Conservation (phyloP, 305 asterid genomes). For the Lippia alba region DNA sequence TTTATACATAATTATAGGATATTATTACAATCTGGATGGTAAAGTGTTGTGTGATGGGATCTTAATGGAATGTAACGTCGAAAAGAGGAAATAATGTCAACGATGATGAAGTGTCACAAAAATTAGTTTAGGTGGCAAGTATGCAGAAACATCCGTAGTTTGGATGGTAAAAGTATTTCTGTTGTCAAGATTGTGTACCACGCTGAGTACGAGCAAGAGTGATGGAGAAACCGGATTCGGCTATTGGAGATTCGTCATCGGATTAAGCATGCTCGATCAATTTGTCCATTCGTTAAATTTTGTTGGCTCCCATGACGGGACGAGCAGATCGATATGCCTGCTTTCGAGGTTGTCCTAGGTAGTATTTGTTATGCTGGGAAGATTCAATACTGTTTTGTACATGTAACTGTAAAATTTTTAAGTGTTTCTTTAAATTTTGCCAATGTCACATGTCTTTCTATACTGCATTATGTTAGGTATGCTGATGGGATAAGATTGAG, state of each 20-base stretch:
- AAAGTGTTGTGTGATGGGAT: no score
- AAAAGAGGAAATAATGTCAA: no score
- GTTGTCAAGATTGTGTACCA: conserved; percentile 10
- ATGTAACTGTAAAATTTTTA: background rate
- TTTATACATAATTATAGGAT: background rate
- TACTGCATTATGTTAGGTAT: background rate
- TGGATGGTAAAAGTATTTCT: background rate
- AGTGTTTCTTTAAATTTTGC: background rate
- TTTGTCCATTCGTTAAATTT: conserved; percentile 41
- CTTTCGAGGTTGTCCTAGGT: background rate
- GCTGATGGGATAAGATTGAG: no score
- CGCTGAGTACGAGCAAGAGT: background rate
- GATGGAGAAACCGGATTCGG: background rate
- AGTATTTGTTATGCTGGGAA: background rate
- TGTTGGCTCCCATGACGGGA: conserved; percentile 21
- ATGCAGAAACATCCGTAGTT: no score
- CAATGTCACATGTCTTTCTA: background rate
- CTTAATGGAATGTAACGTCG: background rate
- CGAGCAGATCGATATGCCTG: background rate
- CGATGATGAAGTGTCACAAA: no score
- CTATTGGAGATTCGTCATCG: background rate
- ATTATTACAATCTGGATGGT: background rate
- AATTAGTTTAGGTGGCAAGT: no score
- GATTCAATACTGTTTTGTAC: background rate
- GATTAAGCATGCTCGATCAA: conserved; percentile 1